phyloP scores from a whole-genome alignment of 805 yeast species.

The Yamadazyma endophytica region DNA sequence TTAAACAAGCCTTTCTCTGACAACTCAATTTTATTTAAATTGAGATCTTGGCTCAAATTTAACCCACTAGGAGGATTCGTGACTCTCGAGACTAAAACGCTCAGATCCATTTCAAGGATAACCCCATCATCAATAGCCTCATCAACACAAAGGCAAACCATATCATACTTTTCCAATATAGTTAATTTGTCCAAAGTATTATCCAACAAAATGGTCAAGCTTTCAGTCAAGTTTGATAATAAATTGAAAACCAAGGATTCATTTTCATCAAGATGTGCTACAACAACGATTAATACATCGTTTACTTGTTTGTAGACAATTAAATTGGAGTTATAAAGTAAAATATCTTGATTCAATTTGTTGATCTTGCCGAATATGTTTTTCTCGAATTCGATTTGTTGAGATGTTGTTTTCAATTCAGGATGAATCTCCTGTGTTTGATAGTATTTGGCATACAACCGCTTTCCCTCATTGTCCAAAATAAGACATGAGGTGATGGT shows the following conservation, averaged over 20 bases:
- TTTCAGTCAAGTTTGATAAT: constrained; percentile 73
- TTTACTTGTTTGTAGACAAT: constrained; percentile 83
- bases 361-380: constrained; percentile 69
- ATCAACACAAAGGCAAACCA: constrained; percentile 81
- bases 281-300: constrained; percentile 68
- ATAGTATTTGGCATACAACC: constrained; percentile 85
- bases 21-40: constrained; percentile 57
- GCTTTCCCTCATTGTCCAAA: constrained; percentile 74
- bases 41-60: constrained; percentile 47
- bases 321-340: constrained; percentile 72
- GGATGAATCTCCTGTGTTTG: constrained; percentile 42
- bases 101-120: constrained; percentile 83
- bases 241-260: constrained; percentile 76
- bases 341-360: constrained; percentile 75
- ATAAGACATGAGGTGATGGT: constrained; percentile 77
- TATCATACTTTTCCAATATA: constrained; percentile 77
- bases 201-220: constrained; percentile 71
- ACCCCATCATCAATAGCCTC: constrained; percentile 94
- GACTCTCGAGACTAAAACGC: constrained; percentile 83
- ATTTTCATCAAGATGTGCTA: constrained; percentile 78
- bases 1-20: constrained; percentile 74
- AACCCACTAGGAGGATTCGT: constrained; percentile 66
- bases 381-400: constrained; percentile 75
- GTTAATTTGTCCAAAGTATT: constrained; percentile 73
- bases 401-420: constrained; percentile 25